These are phyloP conservation scores for Alternaria arborescens DNA, from an alignment of 2,329 filamentous ascomycete species.

Conservation along the genomic window DNA sequence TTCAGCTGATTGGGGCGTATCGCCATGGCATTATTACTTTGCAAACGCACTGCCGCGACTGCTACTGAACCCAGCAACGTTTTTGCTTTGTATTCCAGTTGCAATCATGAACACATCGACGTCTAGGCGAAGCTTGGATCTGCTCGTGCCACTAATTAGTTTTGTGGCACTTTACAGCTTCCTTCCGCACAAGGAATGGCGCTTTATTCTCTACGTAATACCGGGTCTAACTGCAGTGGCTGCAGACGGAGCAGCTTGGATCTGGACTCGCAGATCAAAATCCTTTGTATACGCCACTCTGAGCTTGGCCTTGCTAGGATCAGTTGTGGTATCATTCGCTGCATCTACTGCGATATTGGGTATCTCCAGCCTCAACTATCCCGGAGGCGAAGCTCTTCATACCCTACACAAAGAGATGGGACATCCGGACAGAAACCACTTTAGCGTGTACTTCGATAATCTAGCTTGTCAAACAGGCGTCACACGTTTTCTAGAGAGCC, in stretches of 20 bases:
- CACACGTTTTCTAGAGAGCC: constrained; percentile 63
- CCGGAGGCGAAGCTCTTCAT: constrained; percentile 80
- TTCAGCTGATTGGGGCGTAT: constrained; percentile 86
- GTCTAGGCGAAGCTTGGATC: constrained; percentile 56
- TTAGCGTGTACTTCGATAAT: constrained; percentile 65
- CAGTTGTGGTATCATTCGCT: constrained; percentile 67
- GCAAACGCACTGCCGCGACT: constrained; percentile 81
- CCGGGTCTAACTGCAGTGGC: constrained; percentile 82
- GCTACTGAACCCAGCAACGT: constrained; percentile 78
- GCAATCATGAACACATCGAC: constrained; percentile 60
- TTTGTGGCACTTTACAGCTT: constrained; percentile 85
- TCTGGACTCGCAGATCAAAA: constrained; percentile 71
- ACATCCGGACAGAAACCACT: constrained; percentile 23
- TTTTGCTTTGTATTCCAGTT: constrained; percentile 60
- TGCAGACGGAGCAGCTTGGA: constrained; percentile 72
- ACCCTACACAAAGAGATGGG: constrained; percentile 49
- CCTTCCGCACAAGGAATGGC: constrained; percentile 94
- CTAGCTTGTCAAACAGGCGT: constrained; percentile 70
- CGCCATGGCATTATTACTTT: constrained; percentile 88
- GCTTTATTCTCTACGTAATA: constrained; percentile 90
- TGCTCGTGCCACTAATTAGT: constrained; percentile 70
- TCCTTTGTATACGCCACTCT: constrained; percentile 64
- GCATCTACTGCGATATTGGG: constrained; percentile 74
- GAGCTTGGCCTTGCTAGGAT: constrained; percentile 65
- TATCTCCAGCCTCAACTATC: constrained; percentile 90